These are phyloP conservation scores for Ilyonectria mors-panacis DNA, from an alignment of 2,329 filamentous ascomycete species.

Conservation along the genomic window DNA sequence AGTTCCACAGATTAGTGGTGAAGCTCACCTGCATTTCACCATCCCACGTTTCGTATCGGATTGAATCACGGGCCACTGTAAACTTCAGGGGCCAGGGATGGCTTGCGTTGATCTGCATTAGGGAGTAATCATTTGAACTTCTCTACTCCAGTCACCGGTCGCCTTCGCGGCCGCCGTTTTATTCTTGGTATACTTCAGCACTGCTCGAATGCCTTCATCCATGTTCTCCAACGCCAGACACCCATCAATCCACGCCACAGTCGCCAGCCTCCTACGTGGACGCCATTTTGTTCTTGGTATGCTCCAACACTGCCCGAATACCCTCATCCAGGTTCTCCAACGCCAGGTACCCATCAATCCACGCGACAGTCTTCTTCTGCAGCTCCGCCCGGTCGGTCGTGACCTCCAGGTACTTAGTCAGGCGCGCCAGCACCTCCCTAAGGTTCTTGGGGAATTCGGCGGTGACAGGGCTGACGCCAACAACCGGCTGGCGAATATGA, in stretches of 20 bases:
- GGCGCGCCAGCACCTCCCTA: constrained; percentile 72
- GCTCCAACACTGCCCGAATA: constrained; percentile 69
- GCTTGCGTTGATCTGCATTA: constrained; percentile 11
- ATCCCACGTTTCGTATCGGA: neutral
- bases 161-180: constrained; percentile 42
- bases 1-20: neutral
- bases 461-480: constrained; percentile 74
- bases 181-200: constrained; percentile 67
- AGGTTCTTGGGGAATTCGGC: constrained; percentile 82
- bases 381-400: constrained; percentile 64
- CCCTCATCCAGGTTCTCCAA: constrained; percentile 68
- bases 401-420: constrained; percentile 67
- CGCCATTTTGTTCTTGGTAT: constrained; percentile 59
- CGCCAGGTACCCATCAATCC: constrained; percentile 69
- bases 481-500: constrained; percentile 78
- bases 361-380: constrained; percentile 64
- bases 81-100: neutral
- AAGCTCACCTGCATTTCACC: neutral
- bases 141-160: constrained; percentile 6
- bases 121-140: constrained; percentile 9
- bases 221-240: constrained; percentile 65
- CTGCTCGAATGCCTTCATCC: constrained; percentile 69
- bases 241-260: constrained; percentile 50
- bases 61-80: neutral
- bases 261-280: constrained; percentile 15